A percentile compares a stretch with the other conserved stretches of the same genome.
Evolutionary conservation across 2,329 filamentous ascomycete genomes (phyloP).

Genomic region (Botryotinia calthae): DNA sequence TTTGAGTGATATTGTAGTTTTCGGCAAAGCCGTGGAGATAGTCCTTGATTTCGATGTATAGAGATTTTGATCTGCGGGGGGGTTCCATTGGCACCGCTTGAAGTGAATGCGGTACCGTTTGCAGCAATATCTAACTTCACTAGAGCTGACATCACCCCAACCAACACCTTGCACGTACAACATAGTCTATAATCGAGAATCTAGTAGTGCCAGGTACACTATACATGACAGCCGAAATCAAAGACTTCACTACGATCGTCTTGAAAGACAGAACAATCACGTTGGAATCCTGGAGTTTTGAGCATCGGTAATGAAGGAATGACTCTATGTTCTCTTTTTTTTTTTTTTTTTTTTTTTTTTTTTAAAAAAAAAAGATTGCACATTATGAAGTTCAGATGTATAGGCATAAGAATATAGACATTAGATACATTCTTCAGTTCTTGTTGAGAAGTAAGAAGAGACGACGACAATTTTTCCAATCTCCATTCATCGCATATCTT

Average conservation of each 20-base stretch:
- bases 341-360: background rate
- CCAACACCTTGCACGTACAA: no score
- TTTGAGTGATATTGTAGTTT: background rate
- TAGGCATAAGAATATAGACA: background rate
- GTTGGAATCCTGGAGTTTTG: background rate
- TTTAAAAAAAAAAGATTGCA: no score
- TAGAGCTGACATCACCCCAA: no score
- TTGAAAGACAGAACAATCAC: no score
- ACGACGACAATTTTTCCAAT: background rate
- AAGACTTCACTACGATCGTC: no score
- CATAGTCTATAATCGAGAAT: background rate
- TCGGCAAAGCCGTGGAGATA: background rate
- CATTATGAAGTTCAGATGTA: background rate
- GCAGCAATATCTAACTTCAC: background rate
- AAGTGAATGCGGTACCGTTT: background rate
- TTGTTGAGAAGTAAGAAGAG: background rate
- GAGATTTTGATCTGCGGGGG: background rate
- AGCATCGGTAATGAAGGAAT: background rate
- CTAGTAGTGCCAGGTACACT: background rate
- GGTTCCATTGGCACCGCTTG: background rate
- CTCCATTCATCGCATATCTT: background rate
- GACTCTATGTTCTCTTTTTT: background rate
- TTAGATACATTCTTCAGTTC: background rate
- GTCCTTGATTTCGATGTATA: background rate
- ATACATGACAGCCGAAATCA: no score